Evolutionary conservation across 2,329 filamentous ascomycete genomes (phyloP), one percentile per base, ranked within the genome.

Genomic region (Hypoxylon sp.): DNA sequence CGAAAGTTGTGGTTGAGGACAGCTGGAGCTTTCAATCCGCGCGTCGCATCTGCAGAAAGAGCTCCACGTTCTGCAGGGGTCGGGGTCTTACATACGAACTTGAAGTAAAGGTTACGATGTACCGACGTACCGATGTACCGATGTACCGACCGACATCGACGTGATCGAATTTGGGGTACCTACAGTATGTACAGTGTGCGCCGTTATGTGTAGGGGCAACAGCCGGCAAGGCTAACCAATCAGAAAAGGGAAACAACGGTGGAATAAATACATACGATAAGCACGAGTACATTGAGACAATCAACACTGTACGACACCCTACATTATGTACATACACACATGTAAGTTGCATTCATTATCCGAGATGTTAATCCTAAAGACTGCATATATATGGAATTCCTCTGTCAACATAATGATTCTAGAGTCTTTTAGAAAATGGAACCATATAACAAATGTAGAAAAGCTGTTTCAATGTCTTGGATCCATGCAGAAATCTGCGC

Each of bases 11-110:
- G 48, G 51, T 52, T 61, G 71, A 74, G 72, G 72, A 74, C 72
- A 74, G 72, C 71, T 74, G 72, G 68, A 74, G 68, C 70, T 73
- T 73, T 72, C 59, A 40, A 58, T 58, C 62, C 55, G 62, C 62
- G 62, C 65, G 60, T 68, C 68, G 65, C 56, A 65, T 55, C 48
- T 61, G 50, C 50, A 61, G 22, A 54, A 61, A 61, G 65, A 67
- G 65, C 65, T 62, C 61, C 61, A 64, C 54, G 46, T 22, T n/a
- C 44, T 50, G 38, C 54, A 63, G 58, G 65, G 60, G 55, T 64
- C 22, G n/a, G n/a, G n/a, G n/a, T n/a, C n/a, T n/a, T n/a, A n/a
- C n/a, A n/a, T n/a, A n/a, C n/a, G n/a, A n/a, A n/a, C n/a, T n/a
- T n/a, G n/a, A n/a, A n/a, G n/a, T n/a, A n/a, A n/a, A n/a, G n/a